Conservation (phyloP, 2,329 filamentous ascomycete species). For the Ceratocystis diversiconidia region DNA sequence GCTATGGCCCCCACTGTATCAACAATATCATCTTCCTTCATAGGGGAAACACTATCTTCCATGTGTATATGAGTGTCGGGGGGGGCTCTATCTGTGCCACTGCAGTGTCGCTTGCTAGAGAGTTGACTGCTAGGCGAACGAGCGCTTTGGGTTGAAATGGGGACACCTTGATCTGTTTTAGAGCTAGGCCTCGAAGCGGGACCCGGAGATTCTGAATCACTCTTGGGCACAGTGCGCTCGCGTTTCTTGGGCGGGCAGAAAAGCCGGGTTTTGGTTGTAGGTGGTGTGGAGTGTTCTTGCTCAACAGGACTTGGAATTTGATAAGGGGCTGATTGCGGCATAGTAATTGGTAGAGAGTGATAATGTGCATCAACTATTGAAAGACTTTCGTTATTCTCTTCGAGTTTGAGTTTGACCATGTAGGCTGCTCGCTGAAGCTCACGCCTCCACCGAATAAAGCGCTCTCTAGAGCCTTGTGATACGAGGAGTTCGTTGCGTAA, state of each 20-base stretch:
- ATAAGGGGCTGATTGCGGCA: neutral
- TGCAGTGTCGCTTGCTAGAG: constrained; percentile 13
- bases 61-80: neutral
- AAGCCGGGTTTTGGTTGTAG: neutral
- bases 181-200: neutral
- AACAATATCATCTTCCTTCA: constrained; percentile 45
- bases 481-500: constrained; percentile 64
- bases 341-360: constrained; percentile 12
- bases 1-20: constrained; percentile 96
- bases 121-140: neutral
- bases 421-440: constrained; percentile 48
- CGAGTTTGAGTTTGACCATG: constrained; percentile 29
- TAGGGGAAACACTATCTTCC: constrained; percentile 4
- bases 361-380: constrained; percentile 15
- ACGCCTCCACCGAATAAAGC: constrained; percentile 64
- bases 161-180: neutral
- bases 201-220: neutral
- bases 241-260: constrained; percentile 6
- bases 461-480: constrained; percentile 63
- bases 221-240: neutral
- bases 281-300: neutral
- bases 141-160: neutral
- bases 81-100: neutral
- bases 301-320: neutral
- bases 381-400: constrained; percentile 21